Evolutionary conservation across 371 early-diverging fungal genomes (phyloP).

Genomic region (Mortierella sp.): DNA sequence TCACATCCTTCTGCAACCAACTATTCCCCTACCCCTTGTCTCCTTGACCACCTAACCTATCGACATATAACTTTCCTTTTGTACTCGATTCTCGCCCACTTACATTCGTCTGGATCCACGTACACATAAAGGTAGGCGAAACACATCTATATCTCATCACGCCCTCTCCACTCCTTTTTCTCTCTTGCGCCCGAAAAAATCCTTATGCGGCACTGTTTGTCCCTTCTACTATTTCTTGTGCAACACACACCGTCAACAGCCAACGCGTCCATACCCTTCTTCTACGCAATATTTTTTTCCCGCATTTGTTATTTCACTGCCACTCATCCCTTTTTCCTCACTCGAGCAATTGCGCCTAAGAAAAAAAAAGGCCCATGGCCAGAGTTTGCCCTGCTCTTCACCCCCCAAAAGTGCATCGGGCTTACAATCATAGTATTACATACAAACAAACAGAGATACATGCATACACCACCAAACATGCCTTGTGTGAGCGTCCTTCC

Average conservation of each 20-base stretch:
- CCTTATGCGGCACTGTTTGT: conserved; percentile 2
- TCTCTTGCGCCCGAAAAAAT: background rate
- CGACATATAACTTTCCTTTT: background rate
- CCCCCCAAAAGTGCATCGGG: background rate
- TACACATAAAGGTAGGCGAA: background rate
- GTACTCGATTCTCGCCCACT: background rate
- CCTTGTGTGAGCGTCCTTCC: background rate
- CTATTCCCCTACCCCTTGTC: background rate
- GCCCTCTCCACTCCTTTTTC: background rate
- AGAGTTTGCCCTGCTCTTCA: background rate
- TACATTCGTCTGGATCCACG: background rate
- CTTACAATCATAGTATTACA: background rate
- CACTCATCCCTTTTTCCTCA: background rate
- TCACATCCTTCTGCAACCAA: background rate
- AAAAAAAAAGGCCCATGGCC: background rate
- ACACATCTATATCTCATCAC: background rate
- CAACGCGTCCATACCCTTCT: background rate
- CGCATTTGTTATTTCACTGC: background rate
- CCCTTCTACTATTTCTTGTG: background rate
- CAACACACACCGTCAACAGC: background rate
- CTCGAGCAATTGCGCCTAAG: background rate
- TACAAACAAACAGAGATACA: background rate
- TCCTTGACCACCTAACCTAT: background rate
- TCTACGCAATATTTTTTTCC: background rate
- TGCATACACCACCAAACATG: background rate